Base-by-base conservation (phyloP, 73 alveolate species). In the Stentor coeruleus region DNA sequence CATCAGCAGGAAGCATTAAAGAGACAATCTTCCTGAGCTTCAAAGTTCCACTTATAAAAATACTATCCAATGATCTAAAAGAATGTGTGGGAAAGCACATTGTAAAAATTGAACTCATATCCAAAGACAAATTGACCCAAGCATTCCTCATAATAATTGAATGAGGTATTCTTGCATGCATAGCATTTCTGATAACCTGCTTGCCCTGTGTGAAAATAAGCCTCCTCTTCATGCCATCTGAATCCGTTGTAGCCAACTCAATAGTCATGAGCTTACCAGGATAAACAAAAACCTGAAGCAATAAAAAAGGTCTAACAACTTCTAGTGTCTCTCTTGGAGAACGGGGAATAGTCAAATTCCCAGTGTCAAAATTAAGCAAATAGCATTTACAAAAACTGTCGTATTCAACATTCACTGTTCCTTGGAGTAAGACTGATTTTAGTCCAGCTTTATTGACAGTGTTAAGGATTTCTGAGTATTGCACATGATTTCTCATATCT, bases 121-220 rank as follows among this genome's bases (percentile, higher is more conserved):
- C 79, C n/a, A 66, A 28, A 66, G 49, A 66, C 0, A 66, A 11
- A 33, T 66, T 33, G 2, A 40, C 33, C 79, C 79, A 66, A 20
- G 11, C n/a, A 2, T 66, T 31, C 33, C 79, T 20, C 26, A 28
- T 66, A 28, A 66, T 26, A 20, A 66, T 26, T 26, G 79, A 20
- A 66, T 66, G n/a, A 14, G n/a, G 79, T 66, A 66, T 66, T 33
- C 79, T 20, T 66, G 79, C n/a, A 2, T 66, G 79, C 40, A 66
- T 20, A 20, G 79, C 11, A 66, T 66, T 66, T 66, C 79, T 66
- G 11, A 66, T 66, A 11, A 66, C 33, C 2, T 31, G 40, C 33
- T 31, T 20, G 42, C 42, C n/a, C 39, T 66, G 79, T 66, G 79
- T 66, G 37, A 66, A 66, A 33, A 66, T 66, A 66, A 66, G 79